Base-by-base conservation (phyloP, 2,329 filamentous ascomycete species). In the Teratosphaeria zuluensis region DNA sequence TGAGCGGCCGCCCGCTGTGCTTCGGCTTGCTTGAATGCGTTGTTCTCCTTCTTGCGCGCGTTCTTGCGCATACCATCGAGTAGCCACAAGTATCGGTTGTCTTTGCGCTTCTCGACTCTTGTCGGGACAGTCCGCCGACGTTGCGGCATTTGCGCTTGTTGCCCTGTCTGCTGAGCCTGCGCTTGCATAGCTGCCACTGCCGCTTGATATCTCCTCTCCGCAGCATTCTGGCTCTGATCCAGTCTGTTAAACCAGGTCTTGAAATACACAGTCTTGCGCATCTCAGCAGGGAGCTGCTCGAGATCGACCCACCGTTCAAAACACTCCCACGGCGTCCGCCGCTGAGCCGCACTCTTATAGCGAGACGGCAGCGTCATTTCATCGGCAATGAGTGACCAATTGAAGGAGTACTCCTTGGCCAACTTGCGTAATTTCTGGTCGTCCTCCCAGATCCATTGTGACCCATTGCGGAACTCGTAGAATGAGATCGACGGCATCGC, bases 231-330 rank as follows among this genome's bases (percentile, higher is more conserved):
- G 30, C 84, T 84, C 57, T 82, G 79, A 66, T 88, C 84, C 51
- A 87, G 76, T 46, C 85, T 76, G 58, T 81, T 77, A 61, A 84
- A 83, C 66, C 86, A 87, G 11, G 83, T 84, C 68, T 91, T 90
- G 80, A 97, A 99, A 72, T 97, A 99, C 52, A 92, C 88, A 0
- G 90, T 96, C 76, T 96, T 96, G 19, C 88, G 86, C 87, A 97
- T 95, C 64, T 99, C 94, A 11, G 87, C 84, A 4, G 94, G 92
- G 42, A 96, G 78, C 1, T 92, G 91, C 75, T 97, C 94, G 12
- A 97, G 78, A 65, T 89, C 86, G 57, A 96, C 88, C 92, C 92
- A 99, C 51, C 94, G 84, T 74, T 99, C 94, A 67, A 99, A 99
- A 71, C 94, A 99, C 75, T 99, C 94, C 94, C 94, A 99, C 0